Evolutionary conservation across 78 protist species (phyloP).

Genomic region (Bigelowiella natans): DNA sequence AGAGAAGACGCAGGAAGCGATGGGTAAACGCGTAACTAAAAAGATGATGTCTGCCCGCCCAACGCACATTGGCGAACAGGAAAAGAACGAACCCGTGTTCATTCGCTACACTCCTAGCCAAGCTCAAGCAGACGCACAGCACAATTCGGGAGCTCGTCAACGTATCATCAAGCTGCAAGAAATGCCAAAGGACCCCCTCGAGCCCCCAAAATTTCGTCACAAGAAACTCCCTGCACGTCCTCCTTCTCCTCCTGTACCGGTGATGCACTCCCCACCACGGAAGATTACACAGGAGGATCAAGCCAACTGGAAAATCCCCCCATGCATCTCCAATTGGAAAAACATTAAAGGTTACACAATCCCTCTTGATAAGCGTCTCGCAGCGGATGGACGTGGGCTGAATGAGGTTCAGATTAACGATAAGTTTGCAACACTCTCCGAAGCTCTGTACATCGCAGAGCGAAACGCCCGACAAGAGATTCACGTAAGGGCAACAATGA

Average conservation of each 20-base stretch:
- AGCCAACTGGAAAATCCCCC: slow-evolving; percentile 88
- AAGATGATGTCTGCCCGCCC: neutral
- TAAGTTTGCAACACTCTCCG: slow-evolving; percentile 80
- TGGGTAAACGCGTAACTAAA: neutral
- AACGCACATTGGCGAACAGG: neutral
- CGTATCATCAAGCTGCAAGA: slow-evolving; percentile 12
- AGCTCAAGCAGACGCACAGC: neutral
- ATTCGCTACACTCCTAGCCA: slow-evolving; percentile 20
- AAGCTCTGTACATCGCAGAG: slow-evolving; percentile 82
- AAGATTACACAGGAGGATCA: slow-evolving; percentile 35
- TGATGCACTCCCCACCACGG: slow-evolving; percentile 89
- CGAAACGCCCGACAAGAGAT: slow-evolving; percentile 69
- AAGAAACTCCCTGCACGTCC: slow-evolving; percentile 6
- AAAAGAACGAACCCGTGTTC: slow-evolving; percentile 11
- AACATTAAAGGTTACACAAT: slow-evolving; percentile 89
- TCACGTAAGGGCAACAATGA: slow-evolving; percentile 19
- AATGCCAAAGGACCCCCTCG: slow-evolving; percentile 24
- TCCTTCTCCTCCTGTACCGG: slow-evolving; percentile 87
- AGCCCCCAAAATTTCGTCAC: slow-evolving; percentile 27
- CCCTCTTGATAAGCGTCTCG: slow-evolving; percentile 91
- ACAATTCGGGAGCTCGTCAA: neutral
- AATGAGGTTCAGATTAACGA: slow-evolving; percentile 47
- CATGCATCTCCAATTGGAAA: slow-evolving; percentile 92
- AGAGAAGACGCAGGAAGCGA: slow-evolving; percentile 1
- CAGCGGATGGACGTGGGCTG: slow-evolving; percentile 87